Conservation (phyloP, 2,329 filamentous ascomycete species). For the Neofusicoccum parvum region DNA sequence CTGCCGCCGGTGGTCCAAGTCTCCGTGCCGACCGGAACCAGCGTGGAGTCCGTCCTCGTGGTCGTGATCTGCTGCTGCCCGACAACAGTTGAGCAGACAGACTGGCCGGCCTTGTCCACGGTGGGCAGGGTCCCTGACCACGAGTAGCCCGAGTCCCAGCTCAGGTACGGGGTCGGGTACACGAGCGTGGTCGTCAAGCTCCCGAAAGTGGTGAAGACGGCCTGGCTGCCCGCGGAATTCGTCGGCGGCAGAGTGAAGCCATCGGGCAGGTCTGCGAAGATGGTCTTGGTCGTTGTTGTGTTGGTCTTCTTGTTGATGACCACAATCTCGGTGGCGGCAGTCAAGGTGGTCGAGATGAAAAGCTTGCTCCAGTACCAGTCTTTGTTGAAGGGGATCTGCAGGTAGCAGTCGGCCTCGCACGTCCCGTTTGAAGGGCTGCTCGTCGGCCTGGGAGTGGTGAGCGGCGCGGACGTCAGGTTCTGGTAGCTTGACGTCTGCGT, state of each 20-base stretch:
- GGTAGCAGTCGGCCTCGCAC: neutral
- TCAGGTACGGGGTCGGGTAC: conserved; percentile 2
- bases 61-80: neutral
- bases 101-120: neutral
- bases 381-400: neutral
- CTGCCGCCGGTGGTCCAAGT: neutral
- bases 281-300: conserved; percentile 21
- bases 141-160: neutral
- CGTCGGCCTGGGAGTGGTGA: neutral
- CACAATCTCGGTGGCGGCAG: conserved; percentile 21
- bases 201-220: neutral
- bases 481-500: neutral
- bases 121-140: neutral
- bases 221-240: conserved; percentile 17
- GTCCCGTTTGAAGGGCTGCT: neutral
- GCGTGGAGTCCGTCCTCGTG: neutral
- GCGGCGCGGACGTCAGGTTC: neutral
- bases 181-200: neutral
- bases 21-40: neutral
- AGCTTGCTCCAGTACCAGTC: conserved; percentile 19
- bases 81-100: neutral
- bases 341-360: conserved; percentile 18
- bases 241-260: conserved; percentile 23
- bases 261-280: conserved; percentile 18
- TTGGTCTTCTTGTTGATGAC: conserved; percentile 21